These are phyloP conservation scores for Eragrostis nindensis DNA, from an alignment of 176 grass and related monocot species.

Conservation along the genomic window DNA sequence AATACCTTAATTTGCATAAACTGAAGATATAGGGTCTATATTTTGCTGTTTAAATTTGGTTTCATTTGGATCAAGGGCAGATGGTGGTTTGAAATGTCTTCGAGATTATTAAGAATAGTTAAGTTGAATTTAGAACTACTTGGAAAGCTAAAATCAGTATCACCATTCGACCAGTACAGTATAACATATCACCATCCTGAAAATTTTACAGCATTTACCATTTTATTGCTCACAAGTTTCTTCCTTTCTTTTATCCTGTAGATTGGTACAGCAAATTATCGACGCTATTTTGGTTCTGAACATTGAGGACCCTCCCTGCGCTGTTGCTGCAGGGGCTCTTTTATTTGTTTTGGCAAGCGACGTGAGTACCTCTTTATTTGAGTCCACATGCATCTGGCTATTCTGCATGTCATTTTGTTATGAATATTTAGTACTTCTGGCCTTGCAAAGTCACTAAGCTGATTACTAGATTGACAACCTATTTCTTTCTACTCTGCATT, in stretches of 20 bases:
- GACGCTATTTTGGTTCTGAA: conserved; percentile 77
- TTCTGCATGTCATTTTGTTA: background rate
- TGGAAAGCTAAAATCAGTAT: background rate
- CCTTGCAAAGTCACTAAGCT: background rate
- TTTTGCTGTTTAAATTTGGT: background rate
- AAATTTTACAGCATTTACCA: conserved; percentile 5
- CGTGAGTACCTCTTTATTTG: conserved; percentile 67
- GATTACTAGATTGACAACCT: conserved; percentile 6
- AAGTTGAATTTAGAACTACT: conserved; percentile 14
- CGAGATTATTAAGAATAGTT: background rate
- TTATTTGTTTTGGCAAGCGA: conserved; percentile 94
- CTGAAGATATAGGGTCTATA: background rate
- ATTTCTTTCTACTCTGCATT: background rate
- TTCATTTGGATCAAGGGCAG: conserved; percentile 2
- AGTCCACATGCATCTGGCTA: background rate
- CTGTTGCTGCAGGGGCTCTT: conserved; percentile 80
- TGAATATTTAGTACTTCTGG: background rate
- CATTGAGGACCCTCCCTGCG: conserved; percentile 82
- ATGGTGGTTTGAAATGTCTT: background rate
- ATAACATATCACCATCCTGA: conserved; percentile 7
- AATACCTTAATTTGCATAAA: conserved; percentile 4
- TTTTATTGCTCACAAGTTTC: conserved; percentile 35
- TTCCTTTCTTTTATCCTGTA: conserved; percentile 48
- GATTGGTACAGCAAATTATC: conserved; percentile 75
- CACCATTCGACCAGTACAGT: conserved; percentile 6